Conservation (phyloP, 2,329 filamentous ascomycete species). For the Pestalotiopsis sp. region DNA sequence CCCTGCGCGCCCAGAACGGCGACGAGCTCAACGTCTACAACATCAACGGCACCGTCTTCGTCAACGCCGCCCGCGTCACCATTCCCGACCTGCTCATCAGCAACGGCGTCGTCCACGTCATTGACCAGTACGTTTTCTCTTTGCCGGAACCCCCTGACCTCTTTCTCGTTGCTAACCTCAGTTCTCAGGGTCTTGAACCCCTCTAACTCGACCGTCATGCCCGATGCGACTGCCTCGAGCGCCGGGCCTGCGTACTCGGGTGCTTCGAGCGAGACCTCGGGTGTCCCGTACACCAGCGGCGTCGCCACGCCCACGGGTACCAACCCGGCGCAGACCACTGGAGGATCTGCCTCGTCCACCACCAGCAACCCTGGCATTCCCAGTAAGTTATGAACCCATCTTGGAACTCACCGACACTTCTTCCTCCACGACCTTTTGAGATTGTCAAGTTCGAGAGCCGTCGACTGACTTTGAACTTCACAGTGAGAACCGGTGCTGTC, state of each 20-base stretch:
- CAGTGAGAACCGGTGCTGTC: slow-evolving; percentile 39
- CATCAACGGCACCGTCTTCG: slow-evolving; percentile 43
- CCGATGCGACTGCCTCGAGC: slow-evolving; percentile 43
- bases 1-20: slow-evolving; percentile 44
- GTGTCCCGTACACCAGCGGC: slow-evolving; percentile 58
- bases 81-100: slow-evolving; percentile 50
- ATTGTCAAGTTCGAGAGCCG: no score
- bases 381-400: not conserved
- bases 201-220: slow-evolving; percentile 45
- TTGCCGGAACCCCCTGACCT: no score
- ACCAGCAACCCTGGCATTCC: slow-evolving; percentile 28
- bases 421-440: not conserved
- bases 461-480: slow-evolving; percentile 6
- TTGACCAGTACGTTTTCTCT: slow-evolving; percentile 61
- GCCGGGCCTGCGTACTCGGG: slow-evolving; percentile 56
- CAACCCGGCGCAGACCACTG: slow-evolving; percentile 34
- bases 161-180: slow-evolving; percentile 4
- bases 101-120: slow-evolving; percentile 61
- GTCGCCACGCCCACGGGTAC: slow-evolving; percentile 47
- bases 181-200: slow-evolving; percentile 58
- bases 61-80: slow-evolving; percentile 54
- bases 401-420: not conserved
- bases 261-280: slow-evolving; percentile 49
- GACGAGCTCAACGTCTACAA: slow-evolving; percentile 48
- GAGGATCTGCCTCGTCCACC: slow-evolving; percentile 34